These are phyloP conservation scores for Tolypocladium inflatum DNA, from an alignment of 2,329 filamentous ascomycete species.

Conservation along the genomic window DNA sequence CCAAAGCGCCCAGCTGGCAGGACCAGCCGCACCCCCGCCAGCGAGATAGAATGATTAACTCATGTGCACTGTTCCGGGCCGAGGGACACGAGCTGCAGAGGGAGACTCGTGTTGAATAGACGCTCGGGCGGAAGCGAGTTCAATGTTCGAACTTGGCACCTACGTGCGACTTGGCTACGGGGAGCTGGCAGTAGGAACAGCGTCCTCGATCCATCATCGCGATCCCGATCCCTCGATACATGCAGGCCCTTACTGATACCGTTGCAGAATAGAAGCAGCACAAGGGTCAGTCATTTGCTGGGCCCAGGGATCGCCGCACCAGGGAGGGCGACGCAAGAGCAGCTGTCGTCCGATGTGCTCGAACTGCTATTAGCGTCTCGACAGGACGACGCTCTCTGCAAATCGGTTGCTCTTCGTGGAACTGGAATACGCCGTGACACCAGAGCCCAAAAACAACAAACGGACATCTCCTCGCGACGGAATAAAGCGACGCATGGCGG, in stretches of 20 bases:
- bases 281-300: background rate
- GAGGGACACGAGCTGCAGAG: background rate
- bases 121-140: background rate
- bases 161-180: background rate
- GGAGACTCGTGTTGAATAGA: no score
- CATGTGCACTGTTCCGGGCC: background rate
- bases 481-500: background rate
- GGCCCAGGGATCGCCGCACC: background rate
- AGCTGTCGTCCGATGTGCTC: background rate
- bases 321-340: background rate
- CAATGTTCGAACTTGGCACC: background rate
- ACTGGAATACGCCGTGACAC: background rate
- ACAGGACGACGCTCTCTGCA: background rate
- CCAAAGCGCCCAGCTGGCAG: background rate
- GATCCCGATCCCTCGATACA: background rate
- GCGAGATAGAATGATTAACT: background rate
- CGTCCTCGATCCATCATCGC: background rate
- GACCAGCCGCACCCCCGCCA: background rate
- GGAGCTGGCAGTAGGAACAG: background rate
- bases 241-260: background rate
- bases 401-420: background rate
- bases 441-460: background rate
- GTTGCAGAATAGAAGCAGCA: background rate
- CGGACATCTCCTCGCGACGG: background rate
- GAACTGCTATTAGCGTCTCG: background rate